phyloP scores from a whole-genome alignment of 2,329 filamentous ascomycete species.

The Penicillium sp. region DNA sequence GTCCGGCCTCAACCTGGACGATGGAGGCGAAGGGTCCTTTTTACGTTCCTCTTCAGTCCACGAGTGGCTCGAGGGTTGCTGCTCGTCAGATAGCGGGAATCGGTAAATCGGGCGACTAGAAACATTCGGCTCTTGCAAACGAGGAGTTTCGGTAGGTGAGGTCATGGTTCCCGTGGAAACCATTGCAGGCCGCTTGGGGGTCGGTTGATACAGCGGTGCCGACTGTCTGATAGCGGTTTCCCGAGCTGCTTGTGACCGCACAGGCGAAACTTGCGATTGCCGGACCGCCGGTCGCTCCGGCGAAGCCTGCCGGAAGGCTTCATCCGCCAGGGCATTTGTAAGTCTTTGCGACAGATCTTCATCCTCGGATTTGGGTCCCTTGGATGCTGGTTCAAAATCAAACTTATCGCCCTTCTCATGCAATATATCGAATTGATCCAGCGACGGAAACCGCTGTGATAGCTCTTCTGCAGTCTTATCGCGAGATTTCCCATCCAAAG shows the following conservation, averaged over 20 bases:
- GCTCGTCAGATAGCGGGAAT: constrained; percentile 47
- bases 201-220: constrained; percentile 37
- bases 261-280: constrained; percentile 26
- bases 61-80: constrained; percentile 50
- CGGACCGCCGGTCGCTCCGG: constrained; percentile 32
- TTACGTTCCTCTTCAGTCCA: constrained; percentile 33
- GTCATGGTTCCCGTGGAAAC: constrained; percentile 81
- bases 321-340: constrained; percentile 73
- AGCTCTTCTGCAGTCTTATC: constrained; percentile 66
- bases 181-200: constrained; percentile 51
- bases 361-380: constrained; percentile 42
- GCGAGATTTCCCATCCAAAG: constrained; percentile 66
- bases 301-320: constrained; percentile 61
- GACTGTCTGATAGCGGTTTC: constrained; percentile 27
- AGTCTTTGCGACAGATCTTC: constrained; percentile 62
- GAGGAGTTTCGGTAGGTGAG: constrained; percentile 45
- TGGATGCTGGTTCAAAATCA: constrained; percentile 64
- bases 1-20: constrained; percentile 38
- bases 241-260: constrained; percentile 22
- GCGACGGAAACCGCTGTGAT: constrained; percentile 76
- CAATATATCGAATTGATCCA: constrained; percentile 88
- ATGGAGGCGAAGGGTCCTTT: constrained; percentile 33
- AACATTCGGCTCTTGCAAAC: constrained; percentile 26
- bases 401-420: constrained; percentile 82
- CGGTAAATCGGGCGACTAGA: constrained; percentile 49